Base-by-base conservation (phyloP, 805 yeast genomes). In the Yarrowia keelungensis region DNA sequence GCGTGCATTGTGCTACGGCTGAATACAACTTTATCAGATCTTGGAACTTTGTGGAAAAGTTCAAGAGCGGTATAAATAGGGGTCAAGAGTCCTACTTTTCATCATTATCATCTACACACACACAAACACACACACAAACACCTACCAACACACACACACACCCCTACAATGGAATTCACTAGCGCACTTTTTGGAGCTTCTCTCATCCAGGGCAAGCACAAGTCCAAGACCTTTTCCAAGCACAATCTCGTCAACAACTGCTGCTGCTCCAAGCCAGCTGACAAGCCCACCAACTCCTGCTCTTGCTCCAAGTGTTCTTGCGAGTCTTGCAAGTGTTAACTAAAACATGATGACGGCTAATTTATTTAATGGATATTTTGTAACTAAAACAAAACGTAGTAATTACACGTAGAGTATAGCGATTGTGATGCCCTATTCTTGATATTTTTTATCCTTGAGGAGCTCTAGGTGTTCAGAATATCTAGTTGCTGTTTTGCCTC, bases 1-100 rank as follows among this genome's bases (percentile, higher is more conserved):
- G 51, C n/a, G 51, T 47, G 36, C 51, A 47, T 47, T 47, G 11
- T 26, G 51, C 36, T 15, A 15, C 36, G 51, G 36, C 51, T 47
- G 51, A 47, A 47, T 8, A 47, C 51, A 47, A 47, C 51, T 47
- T 35, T 47, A 47, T 47, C 51, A 8, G 38, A 47, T 47, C 51
- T 47, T 14, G 51, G 36, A 26, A 26, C 35, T 11, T 1, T 3
- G 32, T 26, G 3, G 9, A 12, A 5, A 46, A 19, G 12, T 14
- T 11, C 3, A 26, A 3, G 32, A 26, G 0, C 2, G 32, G 2
- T 22, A 26, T 47, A 49, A 32, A 47, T 14, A 47, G 16, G 36
- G 8, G 16, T n/a, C 7, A 26, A 10, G 51, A 8, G 38, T 19
- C 11, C 11, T 8, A 1, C 0, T 26, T 7, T 15, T 16, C 12